A percentile compares a stretch with the other conserved stretches of the same genome.
Evolutionary conservation across 306 rosid genomes (phyloP).

Genomic region (Arachis stenosperma): DNA sequence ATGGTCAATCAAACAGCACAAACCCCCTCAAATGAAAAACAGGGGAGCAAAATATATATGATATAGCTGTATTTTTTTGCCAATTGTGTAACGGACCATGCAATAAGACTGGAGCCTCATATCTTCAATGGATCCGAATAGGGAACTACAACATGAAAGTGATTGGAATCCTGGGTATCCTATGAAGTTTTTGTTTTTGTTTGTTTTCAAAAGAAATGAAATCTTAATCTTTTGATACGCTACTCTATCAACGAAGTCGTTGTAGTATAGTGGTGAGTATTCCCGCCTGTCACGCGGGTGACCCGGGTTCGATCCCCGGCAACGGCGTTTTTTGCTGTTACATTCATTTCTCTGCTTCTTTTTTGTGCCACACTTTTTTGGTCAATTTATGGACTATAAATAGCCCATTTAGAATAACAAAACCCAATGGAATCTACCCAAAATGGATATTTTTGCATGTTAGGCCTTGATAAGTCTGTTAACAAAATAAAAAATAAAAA

Average conservation of each 20-base stretch:
- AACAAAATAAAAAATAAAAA: no score
- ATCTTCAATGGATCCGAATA: not conserved
- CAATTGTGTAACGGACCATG: conserved; percentile 17
- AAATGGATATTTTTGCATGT: not conserved
- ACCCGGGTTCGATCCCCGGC: conserved; percentile 47
- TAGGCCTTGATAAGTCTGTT: not conserved
- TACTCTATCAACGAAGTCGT: conserved; percentile 1
- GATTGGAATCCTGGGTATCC: not conserved
- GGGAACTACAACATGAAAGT: conserved; percentile 25
- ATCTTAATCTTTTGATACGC: no score
- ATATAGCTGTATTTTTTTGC: conserved; percentile 21
- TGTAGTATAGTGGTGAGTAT: conserved; percentile 47
- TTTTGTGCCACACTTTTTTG: no score
- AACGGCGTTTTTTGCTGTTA: not conserved
- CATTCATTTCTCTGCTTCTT: no score
- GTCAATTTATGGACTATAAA: no score
- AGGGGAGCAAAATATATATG: not conserved
- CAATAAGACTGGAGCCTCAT: conserved; percentile 5
- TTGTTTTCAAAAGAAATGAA: no score
- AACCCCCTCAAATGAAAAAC: conserved; percentile 7
- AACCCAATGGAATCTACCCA: not conserved
- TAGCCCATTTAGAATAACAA: not conserved
- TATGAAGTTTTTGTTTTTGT: not conserved
- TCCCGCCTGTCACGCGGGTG: conserved; percentile 33
- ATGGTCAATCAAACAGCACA: conserved; percentile 10